Conservation (phyloP, 371 early-diverging fungal genomes). For the Homolaphlyctis polyrhiza region DNA sequence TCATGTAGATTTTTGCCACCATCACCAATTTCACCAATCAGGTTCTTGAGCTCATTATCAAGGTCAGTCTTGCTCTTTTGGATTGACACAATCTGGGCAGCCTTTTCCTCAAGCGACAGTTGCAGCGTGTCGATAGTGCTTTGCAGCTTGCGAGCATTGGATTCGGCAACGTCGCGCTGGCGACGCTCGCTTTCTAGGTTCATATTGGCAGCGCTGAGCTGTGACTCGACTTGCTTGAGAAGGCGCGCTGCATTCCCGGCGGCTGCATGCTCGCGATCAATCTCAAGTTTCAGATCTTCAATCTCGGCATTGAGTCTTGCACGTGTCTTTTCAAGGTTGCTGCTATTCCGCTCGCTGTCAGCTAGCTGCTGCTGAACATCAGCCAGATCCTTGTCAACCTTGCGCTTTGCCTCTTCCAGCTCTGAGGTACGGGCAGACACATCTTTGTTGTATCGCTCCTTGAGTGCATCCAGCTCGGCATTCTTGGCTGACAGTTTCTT, state of each 20-base stretch:
- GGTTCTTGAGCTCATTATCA: slow-evolving; percentile 61
- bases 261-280: slow-evolving; percentile 64
- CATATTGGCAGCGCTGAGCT: slow-evolving; percentile 45
- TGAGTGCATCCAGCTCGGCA: slow-evolving; percentile 62
- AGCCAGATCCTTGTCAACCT: slow-evolving; percentile 55
- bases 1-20: slow-evolving; percentile 71
- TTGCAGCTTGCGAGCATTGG: slow-evolving; percentile 54
- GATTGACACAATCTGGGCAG: slow-evolving; percentile 42
- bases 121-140: slow-evolving; percentile 51
- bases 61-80: slow-evolving; percentile 62
- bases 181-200: slow-evolving; percentile 62
- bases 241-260: slow-evolving; percentile 57
- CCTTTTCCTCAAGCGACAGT: slow-evolving; percentile 53
- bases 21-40: slow-evolving; percentile 77
- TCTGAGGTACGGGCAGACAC: slow-evolving; percentile 46
- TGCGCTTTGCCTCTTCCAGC: slow-evolving; percentile 59
- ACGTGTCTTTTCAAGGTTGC: slow-evolving; percentile 64
- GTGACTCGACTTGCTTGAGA: slow-evolving; percentile 53
- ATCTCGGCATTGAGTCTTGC: slow-evolving; percentile 58
- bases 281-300: slow-evolving; percentile 65
- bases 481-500: slow-evolving; percentile 53
- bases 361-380: slow-evolving; percentile 56
- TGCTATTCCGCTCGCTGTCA: slow-evolving; percentile 48
- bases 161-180: slow-evolving; percentile 58
- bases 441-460: slow-evolving; percentile 61